Percentiles rank a stretch among this genome's conserved stretches.
phyloP scores from a whole-genome alignment of 169 alveolate species.

The Eimeria praecox region DNA sequence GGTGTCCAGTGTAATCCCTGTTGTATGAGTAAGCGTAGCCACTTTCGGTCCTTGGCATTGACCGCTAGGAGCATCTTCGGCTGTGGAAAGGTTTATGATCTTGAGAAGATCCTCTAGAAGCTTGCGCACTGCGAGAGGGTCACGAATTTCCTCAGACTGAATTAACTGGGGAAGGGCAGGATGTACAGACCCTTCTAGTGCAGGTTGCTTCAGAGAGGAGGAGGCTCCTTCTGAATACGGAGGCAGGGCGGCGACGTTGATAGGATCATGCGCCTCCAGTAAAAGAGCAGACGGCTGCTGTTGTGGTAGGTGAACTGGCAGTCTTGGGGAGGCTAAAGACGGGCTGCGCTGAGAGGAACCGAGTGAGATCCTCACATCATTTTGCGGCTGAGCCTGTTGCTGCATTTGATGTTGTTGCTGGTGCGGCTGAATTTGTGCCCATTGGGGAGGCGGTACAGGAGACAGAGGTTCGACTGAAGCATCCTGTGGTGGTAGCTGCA shows the following conservation, averaged over 20 bases:
- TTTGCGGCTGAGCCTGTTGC: not conserved
- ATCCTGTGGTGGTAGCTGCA: conserved; percentile 30
- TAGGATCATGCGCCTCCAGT: not conserved
- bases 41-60: not conserved
- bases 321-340: conserved; percentile 12
- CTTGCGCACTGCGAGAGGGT: conserved; percentile 46
- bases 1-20: not conserved
- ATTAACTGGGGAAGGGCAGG: not conserved
- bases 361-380: not conserved
- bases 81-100: conserved; percentile 11
- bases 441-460: conserved; percentile 69
- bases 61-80: not conserved
- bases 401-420: conserved; percentile 29
- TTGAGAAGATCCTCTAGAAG: conserved; percentile 68
- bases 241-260: not conserved
- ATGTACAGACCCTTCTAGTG: not conserved
- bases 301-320: conserved; percentile 11
- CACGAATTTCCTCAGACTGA: conserved; percentile 12
- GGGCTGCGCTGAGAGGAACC: conserved; percentile 32
- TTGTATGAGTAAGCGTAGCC: conserved; percentile 8
- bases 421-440: conserved; percentile 64
- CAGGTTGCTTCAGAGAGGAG: not conserved
- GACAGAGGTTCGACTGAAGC: conserved; percentile 38
- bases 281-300: not conserved
- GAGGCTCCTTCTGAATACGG: not conserved